phyloP scores from a whole-genome alignment of 2,329 filamentous ascomycete genomes.

The Alternaria atra region DNA sequence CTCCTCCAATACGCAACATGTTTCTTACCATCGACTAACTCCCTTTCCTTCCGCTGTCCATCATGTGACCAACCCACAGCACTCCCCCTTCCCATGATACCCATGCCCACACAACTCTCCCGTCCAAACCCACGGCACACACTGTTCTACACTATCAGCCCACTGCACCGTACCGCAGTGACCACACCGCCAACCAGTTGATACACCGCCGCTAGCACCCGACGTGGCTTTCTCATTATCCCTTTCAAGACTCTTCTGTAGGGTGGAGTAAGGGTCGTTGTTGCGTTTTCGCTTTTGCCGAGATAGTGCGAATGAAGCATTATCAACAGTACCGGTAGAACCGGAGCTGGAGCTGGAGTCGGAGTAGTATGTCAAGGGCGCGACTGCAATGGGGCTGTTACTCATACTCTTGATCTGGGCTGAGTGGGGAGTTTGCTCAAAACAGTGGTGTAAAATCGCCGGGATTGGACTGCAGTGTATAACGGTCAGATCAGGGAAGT shows the following conservation, averaged over 20 bases:
- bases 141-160: background rate
- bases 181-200: background rate
- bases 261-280: accelerated
- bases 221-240: accelerated
- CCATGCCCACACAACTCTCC: background rate
- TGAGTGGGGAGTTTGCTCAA: too few relatives aligned
- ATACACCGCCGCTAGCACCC: background rate
- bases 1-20: too few relatives aligned
- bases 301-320: background rate
- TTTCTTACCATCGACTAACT: too few relatives aligned
- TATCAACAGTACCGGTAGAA: background rate
- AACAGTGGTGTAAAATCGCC: too few relatives aligned
- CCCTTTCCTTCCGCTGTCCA: too few relatives aligned
- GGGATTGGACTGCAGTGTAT: too few relatives aligned
- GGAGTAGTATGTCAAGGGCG: accelerated
- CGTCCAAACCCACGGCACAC: background rate
- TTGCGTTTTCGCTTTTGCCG: too few relatives aligned
- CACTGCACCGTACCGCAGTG: background rate
- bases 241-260: background rate
- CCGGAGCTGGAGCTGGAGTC: background rate
- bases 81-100: background rate
- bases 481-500: too few relatives aligned
- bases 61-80: background rate
- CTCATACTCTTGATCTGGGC: background rate
- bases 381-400: background rate